A percentile compares a stretch with the other conserved stretches of the same genome.
These are phyloP conservation scores for Mycena galopus DNA, from an alignment of 768 basidiomycete genomes.

Conservation along the genomic window DNA sequence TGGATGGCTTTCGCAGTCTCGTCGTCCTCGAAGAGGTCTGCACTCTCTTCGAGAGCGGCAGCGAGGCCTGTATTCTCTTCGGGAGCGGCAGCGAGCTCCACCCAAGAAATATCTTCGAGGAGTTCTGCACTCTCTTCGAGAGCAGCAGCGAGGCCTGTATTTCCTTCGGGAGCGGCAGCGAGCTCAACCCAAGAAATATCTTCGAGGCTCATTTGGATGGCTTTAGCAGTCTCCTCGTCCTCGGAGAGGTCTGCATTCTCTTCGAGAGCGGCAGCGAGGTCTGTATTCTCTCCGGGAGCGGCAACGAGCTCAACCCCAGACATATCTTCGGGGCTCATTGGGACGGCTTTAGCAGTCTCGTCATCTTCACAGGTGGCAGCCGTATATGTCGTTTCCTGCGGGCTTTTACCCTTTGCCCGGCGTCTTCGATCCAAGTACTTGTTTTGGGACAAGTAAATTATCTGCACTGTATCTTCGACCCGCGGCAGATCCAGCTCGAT, in stretches of 20 bases:
- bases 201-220: constrained; percentile 61
- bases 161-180: constrained; percentile 9
- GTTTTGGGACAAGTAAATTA: constrained; percentile 64
- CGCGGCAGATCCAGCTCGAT: constrained; percentile 26
- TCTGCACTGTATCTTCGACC: constrained; percentile 47
- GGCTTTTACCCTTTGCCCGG: constrained; percentile 38
- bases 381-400: background rate
- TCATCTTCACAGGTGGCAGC: constrained; percentile 50
- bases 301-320: constrained; percentile 19
- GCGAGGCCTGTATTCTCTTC: too few species aligned
- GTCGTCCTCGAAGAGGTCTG: too few species aligned
- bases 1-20: too few species aligned
- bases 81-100: too few species aligned
- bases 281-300: constrained; percentile 12
- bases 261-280: background rate
- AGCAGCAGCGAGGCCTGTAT: constrained; percentile 1
- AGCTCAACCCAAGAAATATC: constrained; percentile 35
- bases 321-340: constrained; percentile 55
- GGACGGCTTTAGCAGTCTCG: constrained; percentile 61
- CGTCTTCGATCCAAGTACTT: constrained; percentile 21
- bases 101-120: too few species aligned
- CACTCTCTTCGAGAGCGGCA: too few species aligned
- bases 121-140: background rate
- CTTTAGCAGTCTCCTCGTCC: constrained; percentile 59
- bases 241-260: constrained; percentile 40